These are phyloP conservation scores for Colletotrichum lupini DNA, from an alignment of 2,329 filamentous ascomycete genomes.

Conservation along the genomic window DNA sequence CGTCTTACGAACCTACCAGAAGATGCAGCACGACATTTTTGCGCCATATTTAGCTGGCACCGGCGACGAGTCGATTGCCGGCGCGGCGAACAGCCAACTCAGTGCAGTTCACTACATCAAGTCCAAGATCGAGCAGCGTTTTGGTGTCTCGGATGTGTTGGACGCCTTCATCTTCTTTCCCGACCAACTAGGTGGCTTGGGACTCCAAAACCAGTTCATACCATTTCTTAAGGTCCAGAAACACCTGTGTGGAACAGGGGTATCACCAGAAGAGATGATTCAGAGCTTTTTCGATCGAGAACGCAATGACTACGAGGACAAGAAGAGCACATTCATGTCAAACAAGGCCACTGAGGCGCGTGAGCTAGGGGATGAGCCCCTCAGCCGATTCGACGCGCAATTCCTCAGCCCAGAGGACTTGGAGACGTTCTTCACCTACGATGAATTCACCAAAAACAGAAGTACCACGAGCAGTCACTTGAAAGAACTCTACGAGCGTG, in stretches of 20 bases:
- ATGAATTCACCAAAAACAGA: background rate
- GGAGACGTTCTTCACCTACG: background rate
- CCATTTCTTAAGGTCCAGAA: conserved; percentile 50
- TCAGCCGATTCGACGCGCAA: background rate
- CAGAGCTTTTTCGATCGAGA: background rate
- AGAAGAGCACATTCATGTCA: background rate
- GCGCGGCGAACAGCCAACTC: background rate
- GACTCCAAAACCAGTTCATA: conserved; percentile 58
- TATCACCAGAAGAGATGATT: background rate
- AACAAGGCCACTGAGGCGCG: background rate
- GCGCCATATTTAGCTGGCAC: background rate
- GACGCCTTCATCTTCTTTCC: conserved; percentile 61
- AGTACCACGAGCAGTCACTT: background rate
- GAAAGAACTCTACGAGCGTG: background rate
- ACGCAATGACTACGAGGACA: background rate
- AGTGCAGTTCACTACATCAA: conserved; percentile 46
- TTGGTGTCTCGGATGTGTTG: conserved; percentile 50
- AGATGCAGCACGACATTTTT: conserved; percentile 54
- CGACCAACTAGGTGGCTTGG: conserved; percentile 56
- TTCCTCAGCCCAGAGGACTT: background rate
- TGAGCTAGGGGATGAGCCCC: background rate
- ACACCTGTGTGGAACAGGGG: background rate
- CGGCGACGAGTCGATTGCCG: conserved; percentile 14
- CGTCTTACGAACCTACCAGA: conserved; percentile 53
- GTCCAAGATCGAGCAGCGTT: conserved; percentile 45